Evolutionary conservation across 2,329 filamentous ascomycete species (phyloP).

Genomic region (Fusarium setosum): DNA sequence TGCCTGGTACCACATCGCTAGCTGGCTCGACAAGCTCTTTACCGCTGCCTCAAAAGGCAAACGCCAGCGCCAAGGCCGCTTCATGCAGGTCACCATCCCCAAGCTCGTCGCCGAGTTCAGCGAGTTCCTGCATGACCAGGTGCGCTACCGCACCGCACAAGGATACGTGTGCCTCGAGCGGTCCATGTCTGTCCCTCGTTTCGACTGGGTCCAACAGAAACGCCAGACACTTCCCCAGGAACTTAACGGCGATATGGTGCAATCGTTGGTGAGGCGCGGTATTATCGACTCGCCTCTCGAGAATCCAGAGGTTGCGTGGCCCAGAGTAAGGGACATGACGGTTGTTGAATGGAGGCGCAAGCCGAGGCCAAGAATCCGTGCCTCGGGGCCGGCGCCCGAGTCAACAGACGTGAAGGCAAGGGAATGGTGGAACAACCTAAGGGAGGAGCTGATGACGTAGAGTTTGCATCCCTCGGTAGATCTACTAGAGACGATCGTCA

Average conservation of each 20-base stretch:
- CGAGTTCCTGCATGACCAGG: slow-evolving; percentile 46
- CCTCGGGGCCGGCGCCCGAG: slow-evolving; percentile 35
- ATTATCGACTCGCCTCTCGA: slow-evolving; percentile 13
- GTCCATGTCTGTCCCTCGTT: slow-evolving; percentile 32
- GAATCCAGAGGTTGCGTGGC: slow-evolving; percentile 40
- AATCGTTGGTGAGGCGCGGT: slow-evolving; percentile 22
- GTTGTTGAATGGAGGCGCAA: slow-evolving; percentile 41
- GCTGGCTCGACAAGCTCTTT: slow-evolving; percentile 44
- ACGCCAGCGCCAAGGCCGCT: slow-evolving; percentile 34
- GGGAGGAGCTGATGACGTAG: slow-evolving; percentile 47
- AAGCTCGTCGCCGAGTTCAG: slow-evolving; percentile 48
- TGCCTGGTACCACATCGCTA: slow-evolving; percentile 45
- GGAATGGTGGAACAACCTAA: slow-evolving; percentile 46
- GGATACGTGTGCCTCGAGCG: slow-evolving; percentile 44
- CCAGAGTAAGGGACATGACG: slow-evolving; percentile 31
- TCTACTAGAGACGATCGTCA: slow-evolving; percentile 12
- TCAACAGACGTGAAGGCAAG: slow-evolving; percentile 21
- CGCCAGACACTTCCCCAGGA: slow-evolving; percentile 45
- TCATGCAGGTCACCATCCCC: slow-evolving; percentile 42
- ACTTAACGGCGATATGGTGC: slow-evolving; percentile 19
- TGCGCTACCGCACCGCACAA: slow-evolving; percentile 49
- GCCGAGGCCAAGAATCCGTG: slow-evolving; percentile 33
- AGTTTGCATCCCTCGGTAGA: background rate
- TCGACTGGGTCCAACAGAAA: slow-evolving; percentile 31
- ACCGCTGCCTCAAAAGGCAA: slow-evolving; percentile 36